Evolutionary conservation across 192 early-diverging fungal species (phyloP).

Genomic region (Dispira simplex): DNA sequence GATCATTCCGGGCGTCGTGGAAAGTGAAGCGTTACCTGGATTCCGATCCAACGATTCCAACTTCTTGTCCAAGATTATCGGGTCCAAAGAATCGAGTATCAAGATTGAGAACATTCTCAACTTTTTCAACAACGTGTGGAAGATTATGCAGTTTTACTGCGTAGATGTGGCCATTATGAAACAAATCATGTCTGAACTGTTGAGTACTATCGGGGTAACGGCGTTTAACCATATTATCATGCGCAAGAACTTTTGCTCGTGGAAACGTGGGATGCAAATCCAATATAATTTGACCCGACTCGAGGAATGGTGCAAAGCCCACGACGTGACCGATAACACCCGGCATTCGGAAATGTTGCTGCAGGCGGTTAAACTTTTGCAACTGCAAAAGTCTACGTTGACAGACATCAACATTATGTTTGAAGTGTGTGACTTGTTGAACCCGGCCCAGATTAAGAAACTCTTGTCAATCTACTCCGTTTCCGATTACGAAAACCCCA

Average conservation of each 20-base stretch:
- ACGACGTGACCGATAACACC: slow-evolving; percentile 76
- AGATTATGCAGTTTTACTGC: slow-evolving; percentile 95
- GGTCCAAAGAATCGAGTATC: slow-evolving; percentile 52
- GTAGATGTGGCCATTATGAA: slow-evolving; percentile 81
- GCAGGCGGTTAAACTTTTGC: slow-evolving; percentile 93
- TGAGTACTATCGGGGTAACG: slow-evolving; percentile 88
- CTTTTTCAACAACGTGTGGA: slow-evolving; percentile 87
- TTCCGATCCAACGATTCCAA: slow-evolving; percentile 86
- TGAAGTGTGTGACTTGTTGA: slow-evolving; percentile 94
- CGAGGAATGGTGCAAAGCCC: slow-evolving; percentile 98
- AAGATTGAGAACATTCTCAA: slow-evolving; percentile 92
- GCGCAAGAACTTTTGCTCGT: slow-evolving; percentile 97
- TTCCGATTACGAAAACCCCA: slow-evolving; percentile 88
- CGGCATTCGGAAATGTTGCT: slow-evolving; percentile 87
- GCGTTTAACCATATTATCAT: slow-evolving; percentile 97
- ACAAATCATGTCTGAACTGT: slow-evolving; percentile 88
- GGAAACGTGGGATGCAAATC: slow-evolving; percentile 99
- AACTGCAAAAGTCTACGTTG: slow-evolving; percentile 46
- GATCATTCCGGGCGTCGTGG: slow-evolving; percentile 92
- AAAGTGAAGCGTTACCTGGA: slow-evolving; percentile 87
- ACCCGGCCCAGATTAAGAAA: slow-evolving; percentile 95
- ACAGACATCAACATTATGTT: slow-evolving; percentile 97
- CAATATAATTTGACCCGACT: slow-evolving; percentile 96
- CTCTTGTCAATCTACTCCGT: slow-evolving; percentile 88
- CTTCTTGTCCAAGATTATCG: slow-evolving; percentile 82